Percentiles rank a stretch among this genome's conserved stretches.
phyloP scores from a whole-genome alignment of 495 filamentous ascomycete genomes.

The Podospora conica region DNA sequence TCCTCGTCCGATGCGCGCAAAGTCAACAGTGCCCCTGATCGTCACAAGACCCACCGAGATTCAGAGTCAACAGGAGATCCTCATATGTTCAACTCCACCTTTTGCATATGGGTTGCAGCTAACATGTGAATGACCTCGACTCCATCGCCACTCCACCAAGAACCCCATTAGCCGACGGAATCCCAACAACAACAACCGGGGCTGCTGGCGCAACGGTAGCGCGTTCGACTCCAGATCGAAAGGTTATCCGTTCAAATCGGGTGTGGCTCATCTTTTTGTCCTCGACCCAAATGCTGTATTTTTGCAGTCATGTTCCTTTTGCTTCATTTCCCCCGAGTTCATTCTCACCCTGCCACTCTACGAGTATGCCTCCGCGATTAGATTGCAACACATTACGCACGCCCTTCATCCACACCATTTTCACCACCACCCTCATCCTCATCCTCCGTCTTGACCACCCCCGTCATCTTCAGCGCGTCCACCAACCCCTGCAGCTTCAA shows the following conservation, averaged over 20 bases:
- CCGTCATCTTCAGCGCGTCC: conserved; percentile 8
- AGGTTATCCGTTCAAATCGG: neutral
- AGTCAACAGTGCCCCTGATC: neutral
- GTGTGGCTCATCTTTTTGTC: neutral
- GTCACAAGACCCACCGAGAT: neutral
- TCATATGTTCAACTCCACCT: neutral
- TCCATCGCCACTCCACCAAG: too few relatives aligned
- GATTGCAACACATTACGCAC: neutral
- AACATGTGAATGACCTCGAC: neutral
- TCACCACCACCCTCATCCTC: neutral
- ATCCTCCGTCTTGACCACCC: neutral
- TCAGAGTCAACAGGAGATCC: neutral
- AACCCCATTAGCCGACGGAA: neutral
- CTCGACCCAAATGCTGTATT: neutral
- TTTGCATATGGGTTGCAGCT: too few relatives aligned
- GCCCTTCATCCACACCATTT: neutral
- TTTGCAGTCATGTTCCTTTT: neutral
- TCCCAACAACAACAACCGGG: neutral
- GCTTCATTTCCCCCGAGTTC: neutral
- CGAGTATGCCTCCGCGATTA: neutral
- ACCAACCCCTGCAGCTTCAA: conserved; percentile 41
- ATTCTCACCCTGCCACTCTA: neutral
- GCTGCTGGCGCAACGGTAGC: conserved; percentile 3
- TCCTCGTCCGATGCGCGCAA: too few relatives aligned
- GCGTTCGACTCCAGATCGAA: neutral